Percentiles rank a stretch among this genome's conserved stretches.
Conservation (phyloP, 768 basidiomycete species). For the Hericium erinaceus region DNA sequence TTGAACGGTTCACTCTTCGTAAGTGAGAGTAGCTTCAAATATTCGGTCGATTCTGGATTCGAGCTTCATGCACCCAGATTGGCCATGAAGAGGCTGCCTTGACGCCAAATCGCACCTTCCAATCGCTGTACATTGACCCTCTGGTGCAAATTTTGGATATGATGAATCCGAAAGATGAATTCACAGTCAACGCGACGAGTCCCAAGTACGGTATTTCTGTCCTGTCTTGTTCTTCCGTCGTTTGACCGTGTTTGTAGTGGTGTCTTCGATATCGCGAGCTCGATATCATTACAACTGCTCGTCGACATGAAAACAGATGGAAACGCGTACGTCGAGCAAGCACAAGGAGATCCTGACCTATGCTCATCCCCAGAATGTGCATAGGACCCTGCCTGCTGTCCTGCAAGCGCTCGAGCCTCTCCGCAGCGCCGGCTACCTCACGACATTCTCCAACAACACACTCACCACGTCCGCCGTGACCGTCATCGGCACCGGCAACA, state of each 20-base stretch:
- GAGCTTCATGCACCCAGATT: background rate
- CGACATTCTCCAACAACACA: constrained; percentile 34
- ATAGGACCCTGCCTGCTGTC: constrained; percentile 35
- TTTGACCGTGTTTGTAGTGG: constrained; percentile 22
- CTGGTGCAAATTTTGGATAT: constrained; percentile 30
- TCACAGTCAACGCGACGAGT: constrained; percentile 30
- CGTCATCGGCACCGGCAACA: constrained; percentile 43
- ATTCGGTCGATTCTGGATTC: background rate
- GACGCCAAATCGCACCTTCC: constrained; percentile 33
- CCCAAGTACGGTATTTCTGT: constrained; percentile 27
- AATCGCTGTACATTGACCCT: constrained; percentile 37
- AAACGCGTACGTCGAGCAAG: constrained; percentile 23
- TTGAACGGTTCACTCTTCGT: constrained; percentile 36
- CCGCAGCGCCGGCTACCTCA: constrained; percentile 34
- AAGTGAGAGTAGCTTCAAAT: constrained; percentile 10
- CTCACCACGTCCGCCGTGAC: constrained; percentile 29
- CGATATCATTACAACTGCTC: constrained; percentile 35
- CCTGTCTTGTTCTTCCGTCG: background rate
- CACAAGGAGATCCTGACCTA: too few relatives aligned
- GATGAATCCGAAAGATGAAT: constrained; percentile 33
- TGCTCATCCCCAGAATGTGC: too few relatives aligned
- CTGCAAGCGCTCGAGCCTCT: constrained; percentile 36
- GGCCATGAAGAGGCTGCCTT: constrained; percentile 21
- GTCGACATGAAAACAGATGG: constrained; percentile 48
- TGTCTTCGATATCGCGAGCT: constrained; percentile 37